Base-by-base conservation (phyloP, 1,284 basidiomycete species). In the Ceratobasidium sp. region DNA sequence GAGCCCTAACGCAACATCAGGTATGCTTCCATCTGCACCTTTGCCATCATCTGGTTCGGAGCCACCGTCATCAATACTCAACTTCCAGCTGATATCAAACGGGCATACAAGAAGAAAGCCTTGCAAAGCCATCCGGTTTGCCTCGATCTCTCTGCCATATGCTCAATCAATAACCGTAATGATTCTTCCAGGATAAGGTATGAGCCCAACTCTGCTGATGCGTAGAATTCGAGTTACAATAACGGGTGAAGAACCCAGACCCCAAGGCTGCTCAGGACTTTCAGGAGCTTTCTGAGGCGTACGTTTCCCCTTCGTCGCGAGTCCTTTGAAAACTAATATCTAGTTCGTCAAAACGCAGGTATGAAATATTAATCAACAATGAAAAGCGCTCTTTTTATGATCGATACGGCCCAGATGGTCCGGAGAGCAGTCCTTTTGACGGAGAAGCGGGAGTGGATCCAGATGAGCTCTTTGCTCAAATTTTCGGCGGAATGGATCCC, bases 81-180 rank as follows among this genome's bases (percentile, higher is more conserved):
- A 58, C 18, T 39, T 77, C 34, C 73, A 92, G 92, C 83, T 76
- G 93, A 97, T 76, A 93, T 97, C 79, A 96, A 96, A 82, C 93
- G 92, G 79, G 95, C 94, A 5, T 97, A 97, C 80, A 90, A 92
- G 79, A 92, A 88, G 83, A 95, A 94, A 92, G 94, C 94, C 57
- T 92, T 91, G 81, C 88, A 93, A 81, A 92, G 94, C 78, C 94
- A 96, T 80, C 94, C 94, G 48, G 94, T 96, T 81, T 78, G 92
- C 85, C 60, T 46, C 74, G 32, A 69, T 59, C 41, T 53, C 52
- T 28, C 23, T 58, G 64, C 21, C 60, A 26, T 43, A 72, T 74
- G 71, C 70, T 65, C 30, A 55, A 23, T 9, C n/a, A 39, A 46
- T 34, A n/a, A 50, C 26, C 57, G 5, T 18, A 9, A 10, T 28